Conservation (phyloP, 2,329 filamentous ascomycete genomes). For the Cercospora berteroae region DNA sequence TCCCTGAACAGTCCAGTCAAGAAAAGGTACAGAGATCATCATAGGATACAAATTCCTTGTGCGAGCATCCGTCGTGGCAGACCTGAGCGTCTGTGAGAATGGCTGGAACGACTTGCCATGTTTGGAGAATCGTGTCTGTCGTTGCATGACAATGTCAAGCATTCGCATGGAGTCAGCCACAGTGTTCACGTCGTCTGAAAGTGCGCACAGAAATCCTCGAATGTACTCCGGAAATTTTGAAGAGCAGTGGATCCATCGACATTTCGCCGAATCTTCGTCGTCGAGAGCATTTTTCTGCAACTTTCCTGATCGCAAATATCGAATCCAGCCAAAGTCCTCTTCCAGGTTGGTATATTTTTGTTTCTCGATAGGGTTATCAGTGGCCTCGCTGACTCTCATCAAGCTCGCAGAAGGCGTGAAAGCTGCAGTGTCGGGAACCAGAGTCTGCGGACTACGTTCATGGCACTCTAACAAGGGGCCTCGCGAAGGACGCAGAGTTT, state of each 20-base stretch:
- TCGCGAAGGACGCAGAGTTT: conserved; percentile 34
- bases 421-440: conserved; percentile 36
- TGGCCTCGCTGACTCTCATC: conserved; percentile 26
- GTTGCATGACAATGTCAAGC: conserved; percentile 40
- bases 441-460: conserved; percentile 37
- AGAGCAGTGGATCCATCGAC: conserved; percentile 46
- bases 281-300: conserved; percentile 37
- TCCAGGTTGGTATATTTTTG: conserved; percentile 38
- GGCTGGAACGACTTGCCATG: conserved; percentile 47
- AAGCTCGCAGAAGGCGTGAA: conserved; percentile 25
- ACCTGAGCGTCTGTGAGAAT: conserved; percentile 39
- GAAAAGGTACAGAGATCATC: conserved; percentile 43
- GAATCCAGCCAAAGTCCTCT: conserved; percentile 46
- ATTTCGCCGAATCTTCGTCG: conserved; percentile 35
- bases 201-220: conserved; percentile 26
- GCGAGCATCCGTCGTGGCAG: conserved; percentile 13
- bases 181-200: conserved; percentile 24
- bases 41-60: conserved; percentile 33
- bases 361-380: conserved; percentile 40
- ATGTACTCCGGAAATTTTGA: conserved; percentile 44
- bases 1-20: conserved; percentile 45
- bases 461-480: conserved; percentile 42
- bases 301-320: conserved; percentile 37
- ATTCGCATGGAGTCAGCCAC: conserved; percentile 29
- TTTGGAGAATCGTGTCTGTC: conserved; percentile 45